Evolutionary conservation across 345 rosid genomes (phyloP).

Genomic region (Erodium maritimum): DNA sequence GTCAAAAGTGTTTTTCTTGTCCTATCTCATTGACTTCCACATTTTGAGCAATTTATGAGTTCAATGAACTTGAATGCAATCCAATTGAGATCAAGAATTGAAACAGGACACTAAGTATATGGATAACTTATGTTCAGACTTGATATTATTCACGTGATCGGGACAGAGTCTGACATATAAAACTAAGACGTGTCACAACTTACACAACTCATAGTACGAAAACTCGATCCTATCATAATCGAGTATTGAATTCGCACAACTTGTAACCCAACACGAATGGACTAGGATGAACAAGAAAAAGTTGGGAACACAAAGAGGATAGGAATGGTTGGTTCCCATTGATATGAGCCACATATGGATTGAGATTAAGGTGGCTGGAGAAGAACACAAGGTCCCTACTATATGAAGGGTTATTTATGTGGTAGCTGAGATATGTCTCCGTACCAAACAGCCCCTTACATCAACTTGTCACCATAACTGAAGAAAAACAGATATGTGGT

Average conservation of each 20-base stretch:
- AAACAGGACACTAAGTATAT: too few species aligned
- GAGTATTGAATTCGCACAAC: neutral
- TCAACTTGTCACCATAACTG: conserved; percentile 17
- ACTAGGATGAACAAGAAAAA: neutral
- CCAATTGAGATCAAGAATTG: too few species aligned
- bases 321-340: neutral
- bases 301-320: too few species aligned
- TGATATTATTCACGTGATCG: too few species aligned
- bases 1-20: too few species aligned
- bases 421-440: conserved; percentile 12
- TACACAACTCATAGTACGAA: too few species aligned
- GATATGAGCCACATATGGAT: neutral
- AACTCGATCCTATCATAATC: too few species aligned
- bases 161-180: too few species aligned
- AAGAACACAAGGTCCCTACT: neutral
- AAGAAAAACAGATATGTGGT: neutral
- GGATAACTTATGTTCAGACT: too few species aligned
- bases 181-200: too few species aligned
- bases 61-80: too few species aligned
- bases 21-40: neutral
- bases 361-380: neutral
- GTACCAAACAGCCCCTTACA: conserved; percentile 15
- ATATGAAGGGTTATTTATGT: neutral
- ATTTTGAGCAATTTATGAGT: too few species aligned
- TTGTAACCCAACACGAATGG: neutral